These are phyloP conservation scores for Arthrinium puccinioides DNA, from an alignment of 2,329 filamentous ascomycete genomes.

Conservation along the genomic window DNA sequence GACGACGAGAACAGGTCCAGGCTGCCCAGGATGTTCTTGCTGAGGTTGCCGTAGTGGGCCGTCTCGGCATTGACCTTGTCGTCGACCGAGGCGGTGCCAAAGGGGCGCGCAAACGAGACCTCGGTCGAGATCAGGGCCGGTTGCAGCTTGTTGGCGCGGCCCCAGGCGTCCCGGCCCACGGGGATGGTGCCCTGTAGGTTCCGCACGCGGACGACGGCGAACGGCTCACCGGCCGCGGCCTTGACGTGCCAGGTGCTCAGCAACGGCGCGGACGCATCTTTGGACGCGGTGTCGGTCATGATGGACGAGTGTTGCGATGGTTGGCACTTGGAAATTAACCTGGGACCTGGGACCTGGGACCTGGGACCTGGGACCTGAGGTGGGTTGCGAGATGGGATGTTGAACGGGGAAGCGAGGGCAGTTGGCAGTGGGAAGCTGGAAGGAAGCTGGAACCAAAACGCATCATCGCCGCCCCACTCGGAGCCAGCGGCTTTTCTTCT, in stretches of 20 bases:
- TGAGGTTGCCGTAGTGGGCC: constrained; percentile 66
- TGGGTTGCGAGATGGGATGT: no score
- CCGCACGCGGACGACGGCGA: constrained; percentile 49
- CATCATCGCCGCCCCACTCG: no score
- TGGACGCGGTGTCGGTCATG: no score
- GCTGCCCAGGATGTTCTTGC: constrained; percentile 53
- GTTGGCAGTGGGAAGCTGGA: no score
- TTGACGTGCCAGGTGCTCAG: constrained; percentile 29
- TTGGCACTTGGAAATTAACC: no score
- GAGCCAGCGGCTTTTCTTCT: no score
- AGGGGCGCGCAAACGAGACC: constrained; percentile 47
- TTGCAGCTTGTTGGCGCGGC: constrained; percentile 49
- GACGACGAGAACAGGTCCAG: constrained; percentile 25
- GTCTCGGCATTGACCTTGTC: constrained; percentile 63
- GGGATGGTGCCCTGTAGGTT: constrained; percentile 52
- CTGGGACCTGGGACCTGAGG: no score
- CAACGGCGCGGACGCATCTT: constrained; percentile 25
- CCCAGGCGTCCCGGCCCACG: constrained; percentile 63
- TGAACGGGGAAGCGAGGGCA: no score
- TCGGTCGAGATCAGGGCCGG: constrained; percentile 54
- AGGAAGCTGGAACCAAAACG: no score
- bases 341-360: no score
- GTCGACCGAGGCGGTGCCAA: constrained; percentile 46
- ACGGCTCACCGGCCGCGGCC: constrained; percentile 34
- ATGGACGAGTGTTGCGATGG: no score